Evolutionary conservation across 345 rosid species (phyloP).

Genomic region (Corchorus capsularis): DNA sequence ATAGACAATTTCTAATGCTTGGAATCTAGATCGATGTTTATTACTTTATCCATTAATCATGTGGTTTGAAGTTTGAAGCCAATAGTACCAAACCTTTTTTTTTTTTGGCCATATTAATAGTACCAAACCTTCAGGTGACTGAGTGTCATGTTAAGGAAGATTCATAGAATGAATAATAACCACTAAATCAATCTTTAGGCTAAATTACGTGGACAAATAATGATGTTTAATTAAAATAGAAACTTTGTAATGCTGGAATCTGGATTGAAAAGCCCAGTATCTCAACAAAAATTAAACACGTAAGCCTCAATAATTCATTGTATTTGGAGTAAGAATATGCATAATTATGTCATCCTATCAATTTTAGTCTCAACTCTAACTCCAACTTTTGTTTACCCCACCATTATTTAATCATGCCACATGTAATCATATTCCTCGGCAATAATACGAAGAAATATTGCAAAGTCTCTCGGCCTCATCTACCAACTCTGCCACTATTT

Average conservation of each 20-base stretch:
- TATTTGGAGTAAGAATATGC: background rate
- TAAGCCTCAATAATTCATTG: conserved; percentile 2
- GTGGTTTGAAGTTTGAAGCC: too few species aligned
- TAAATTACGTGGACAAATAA: background rate
- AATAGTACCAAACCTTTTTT: too few species aligned
- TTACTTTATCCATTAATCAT: too few species aligned
- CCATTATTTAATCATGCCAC: background rate
- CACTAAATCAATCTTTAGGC: background rate
- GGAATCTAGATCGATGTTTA: too few species aligned
- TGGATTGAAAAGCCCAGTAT: background rate
- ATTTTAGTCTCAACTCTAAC: background rate
- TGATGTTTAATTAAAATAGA: background rate
- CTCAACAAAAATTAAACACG: background rate
- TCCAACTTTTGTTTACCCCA: background rate
- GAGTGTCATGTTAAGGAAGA: too few species aligned
- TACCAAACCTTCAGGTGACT: too few species aligned
- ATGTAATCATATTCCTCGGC: background rate
- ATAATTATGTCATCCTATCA: background rate
- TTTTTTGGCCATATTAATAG: too few species aligned
- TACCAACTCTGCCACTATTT: background rate
- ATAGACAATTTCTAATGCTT: too few species aligned
- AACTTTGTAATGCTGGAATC: background rate
- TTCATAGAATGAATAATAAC: background rate
- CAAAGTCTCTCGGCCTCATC: background rate
- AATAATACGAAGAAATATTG: too few species aligned